Conservation (phyloP, 176 grass and related monocot species). For the Tillandsia leiboldiana region DNA sequence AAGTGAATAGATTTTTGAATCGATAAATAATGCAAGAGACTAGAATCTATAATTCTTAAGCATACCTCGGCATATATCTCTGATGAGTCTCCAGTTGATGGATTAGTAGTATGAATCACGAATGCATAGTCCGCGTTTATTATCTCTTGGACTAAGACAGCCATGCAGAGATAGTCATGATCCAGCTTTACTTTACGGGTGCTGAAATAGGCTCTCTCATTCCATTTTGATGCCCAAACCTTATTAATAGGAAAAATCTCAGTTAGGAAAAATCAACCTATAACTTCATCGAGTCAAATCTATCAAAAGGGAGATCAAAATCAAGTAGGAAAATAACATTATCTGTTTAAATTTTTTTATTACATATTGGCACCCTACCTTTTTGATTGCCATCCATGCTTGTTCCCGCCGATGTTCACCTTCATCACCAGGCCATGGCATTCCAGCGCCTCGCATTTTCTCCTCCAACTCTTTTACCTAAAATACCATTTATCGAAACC, state of each 20-base stretch:
- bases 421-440: conserved; percentile 98
- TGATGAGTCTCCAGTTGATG: conserved; percentile 68
- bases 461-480: conserved; percentile 83
- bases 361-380: conserved; percentile 23
- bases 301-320: neutral
- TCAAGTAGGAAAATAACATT: no score
- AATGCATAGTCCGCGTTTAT: conserved; percentile 97
- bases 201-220: conserved; percentile 97
- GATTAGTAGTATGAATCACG: conserved; percentile 96
- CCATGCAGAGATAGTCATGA: conserved; percentile 92
- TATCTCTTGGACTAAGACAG: conserved; percentile 97
- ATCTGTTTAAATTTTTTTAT: no score
- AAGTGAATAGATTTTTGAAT: neutral
- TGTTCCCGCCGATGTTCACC: conserved; percentile 69
- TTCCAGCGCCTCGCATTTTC: conserved; percentile 71
- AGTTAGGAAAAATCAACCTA: neutral
- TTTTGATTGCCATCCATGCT: conserved; percentile 94
- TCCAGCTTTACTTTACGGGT: conserved; percentile 85
- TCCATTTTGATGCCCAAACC: conserved; percentile 99
- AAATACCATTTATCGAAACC: conserved; percentile 26
- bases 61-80: conserved; percentile 94
- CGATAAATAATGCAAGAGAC: neutral
- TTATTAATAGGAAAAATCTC: conserved; percentile 4
- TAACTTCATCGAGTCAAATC: neutral
- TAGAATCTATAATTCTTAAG: neutral